Percentiles rank a stretch among this genome's conserved stretches.
Conservation (phyloP, 2,329 filamentous ascomycete genomes). For the Penicillium polonicum region DNA sequence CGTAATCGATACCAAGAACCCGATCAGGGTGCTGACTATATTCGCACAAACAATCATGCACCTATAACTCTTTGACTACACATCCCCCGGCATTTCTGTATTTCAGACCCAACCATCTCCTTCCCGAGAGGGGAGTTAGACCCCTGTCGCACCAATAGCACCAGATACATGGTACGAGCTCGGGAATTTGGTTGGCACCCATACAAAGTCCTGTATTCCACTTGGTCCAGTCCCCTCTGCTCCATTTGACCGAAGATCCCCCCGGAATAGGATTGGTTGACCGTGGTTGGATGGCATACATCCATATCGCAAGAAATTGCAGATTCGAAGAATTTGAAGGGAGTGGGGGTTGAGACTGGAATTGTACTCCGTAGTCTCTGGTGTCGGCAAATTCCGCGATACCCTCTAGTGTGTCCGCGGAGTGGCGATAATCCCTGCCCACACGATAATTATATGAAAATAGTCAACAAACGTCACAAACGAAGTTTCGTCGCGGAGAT, state of each 20-base stretch:
- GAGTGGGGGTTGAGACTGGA: background rate
- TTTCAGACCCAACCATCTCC: slow-evolving; percentile 10
- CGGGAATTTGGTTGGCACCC: slow-evolving; percentile 7
- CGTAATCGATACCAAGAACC: background rate
- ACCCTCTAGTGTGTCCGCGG: background rate
- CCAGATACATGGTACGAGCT: slow-evolving; percentile 6
- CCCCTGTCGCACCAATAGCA: slow-evolving; percentile 1
- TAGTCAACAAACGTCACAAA: background rate
- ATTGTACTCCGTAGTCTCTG: background rate
- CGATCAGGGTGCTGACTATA: background rate
- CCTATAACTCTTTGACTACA: no score
- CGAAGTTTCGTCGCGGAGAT: no score
- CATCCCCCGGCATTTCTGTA: background rate
- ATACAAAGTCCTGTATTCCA: background rate
- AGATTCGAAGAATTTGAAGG: background rate
- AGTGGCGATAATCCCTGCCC: background rate
- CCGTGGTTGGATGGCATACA: background rate
- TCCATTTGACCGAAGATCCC: slow-evolving; percentile 14
- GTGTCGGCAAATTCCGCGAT: background rate
- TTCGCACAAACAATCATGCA: background rate
- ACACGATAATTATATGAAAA: background rate
- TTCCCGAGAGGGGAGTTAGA: background rate
- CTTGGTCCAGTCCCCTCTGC: slow-evolving; percentile 12
- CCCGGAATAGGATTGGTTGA: slow-evolving; percentile 8
- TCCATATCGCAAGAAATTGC: background rate